Evolutionary conservation across 179 eudicot species (phyloP).

Genomic region (Beta lomatogona): DNA sequence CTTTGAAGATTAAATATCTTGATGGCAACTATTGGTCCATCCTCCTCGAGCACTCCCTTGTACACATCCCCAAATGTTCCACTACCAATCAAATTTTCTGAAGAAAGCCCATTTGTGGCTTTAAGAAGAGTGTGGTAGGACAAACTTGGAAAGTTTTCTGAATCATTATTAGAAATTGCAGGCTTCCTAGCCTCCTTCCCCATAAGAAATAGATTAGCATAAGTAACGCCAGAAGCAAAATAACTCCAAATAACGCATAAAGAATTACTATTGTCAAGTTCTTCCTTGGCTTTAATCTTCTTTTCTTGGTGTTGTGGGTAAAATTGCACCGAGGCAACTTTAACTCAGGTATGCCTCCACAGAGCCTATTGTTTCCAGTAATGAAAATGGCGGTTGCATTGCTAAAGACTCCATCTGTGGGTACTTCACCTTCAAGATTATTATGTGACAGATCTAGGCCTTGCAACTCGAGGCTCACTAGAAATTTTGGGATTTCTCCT

Average conservation of each 20-base stretch:
- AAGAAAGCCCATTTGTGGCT: slow-evolving; percentile 38
- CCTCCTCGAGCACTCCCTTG: slow-evolving; percentile 22
- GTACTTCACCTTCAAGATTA: slow-evolving; percentile 41
- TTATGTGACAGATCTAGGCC: slow-evolving; percentile 35
- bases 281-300: neutral
- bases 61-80: slow-evolving; percentile 39
- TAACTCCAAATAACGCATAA: neutral
- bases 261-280: neutral
- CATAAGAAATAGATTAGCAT: neutral
- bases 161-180: neutral
- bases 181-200: neutral
- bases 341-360: slow-evolving; percentile 39
- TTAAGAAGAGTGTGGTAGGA: slow-evolving; percentile 29
- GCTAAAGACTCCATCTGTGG: slow-evolving; percentile 32
- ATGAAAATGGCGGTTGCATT: slow-evolving; percentile 26
- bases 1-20: slow-evolving; percentile 29
- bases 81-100: slow-evolving; percentile 29
- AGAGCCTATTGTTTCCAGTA: slow-evolving; percentile 29
- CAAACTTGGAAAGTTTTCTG: slow-evolving; percentile 2
- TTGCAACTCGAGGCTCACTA: slow-evolving; percentile 13
- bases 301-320: neutral
- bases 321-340: slow-evolving; percentile 27
- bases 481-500: slow-evolving; percentile 26
- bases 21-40: slow-evolving; percentile 18
- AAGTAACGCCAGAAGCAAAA: neutral